Evolutionary conservation across 257 asterid genomes (phyloP).

Genomic region (Echites panduratus): DNA sequence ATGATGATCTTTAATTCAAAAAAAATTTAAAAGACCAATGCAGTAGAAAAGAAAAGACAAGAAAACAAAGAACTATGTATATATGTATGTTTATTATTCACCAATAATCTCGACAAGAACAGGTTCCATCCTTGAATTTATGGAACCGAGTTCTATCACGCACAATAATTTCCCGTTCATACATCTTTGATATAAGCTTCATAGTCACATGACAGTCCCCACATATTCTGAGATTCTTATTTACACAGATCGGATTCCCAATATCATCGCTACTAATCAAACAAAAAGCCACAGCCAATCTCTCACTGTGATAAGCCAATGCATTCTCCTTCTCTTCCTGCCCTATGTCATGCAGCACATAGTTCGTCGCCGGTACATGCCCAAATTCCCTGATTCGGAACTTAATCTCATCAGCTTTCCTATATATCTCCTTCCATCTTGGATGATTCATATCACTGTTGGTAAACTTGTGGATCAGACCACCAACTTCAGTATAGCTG

Average conservation of each 20-base stretch:
- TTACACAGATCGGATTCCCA: constrained; percentile 48
- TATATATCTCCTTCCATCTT: constrained; percentile 47
- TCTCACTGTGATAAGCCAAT: constrained; percentile 78
- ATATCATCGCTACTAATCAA: constrained; percentile 54
- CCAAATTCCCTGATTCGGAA: constrained; percentile 50
- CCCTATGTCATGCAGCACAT: constrained; percentile 85
- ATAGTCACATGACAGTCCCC: constrained; percentile 89
- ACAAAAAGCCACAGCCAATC: constrained; percentile 79
- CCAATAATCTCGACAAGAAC: constrained; percentile 86
- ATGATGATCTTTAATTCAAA: too few species aligned
- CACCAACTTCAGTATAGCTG: constrained; percentile 66
- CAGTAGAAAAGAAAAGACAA: too few species aligned
- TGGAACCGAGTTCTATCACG: constrained; percentile 91
- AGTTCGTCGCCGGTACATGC: constrained; percentile 65
- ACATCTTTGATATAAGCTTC: constrained; percentile 67
- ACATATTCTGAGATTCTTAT: constrained; percentile 89
- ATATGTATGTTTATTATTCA: too few species aligned
- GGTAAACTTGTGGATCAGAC: constrained; percentile 46
- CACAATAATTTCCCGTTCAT: constrained; percentile 61
- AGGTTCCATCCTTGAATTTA: constrained; percentile 62
- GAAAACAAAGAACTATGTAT: too few species aligned
- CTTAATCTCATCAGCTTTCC: constrained; percentile 65
- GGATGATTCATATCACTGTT: constrained; percentile 68
- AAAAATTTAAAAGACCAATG: too few species aligned
- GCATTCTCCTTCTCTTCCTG: constrained; percentile 90